These are phyloP conservation scores for Aspergillus bridgeri DNA, from an alignment of 495 filamentous ascomycete species.

Conservation along the genomic window DNA sequence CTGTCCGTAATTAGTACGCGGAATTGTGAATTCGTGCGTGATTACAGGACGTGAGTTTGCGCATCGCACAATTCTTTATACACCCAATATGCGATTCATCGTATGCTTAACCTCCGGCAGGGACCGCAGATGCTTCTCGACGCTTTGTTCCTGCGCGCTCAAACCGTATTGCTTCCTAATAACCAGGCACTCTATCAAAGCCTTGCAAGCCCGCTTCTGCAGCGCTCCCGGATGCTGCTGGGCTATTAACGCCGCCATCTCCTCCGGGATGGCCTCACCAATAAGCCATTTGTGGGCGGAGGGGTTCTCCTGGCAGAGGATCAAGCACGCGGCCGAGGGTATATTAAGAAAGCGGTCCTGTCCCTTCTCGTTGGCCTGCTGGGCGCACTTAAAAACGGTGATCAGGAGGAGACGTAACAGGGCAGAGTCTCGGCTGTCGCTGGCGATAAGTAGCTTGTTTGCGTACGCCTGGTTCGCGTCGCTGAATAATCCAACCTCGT, in stretches of 20 bases:
- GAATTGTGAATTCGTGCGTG: too few species aligned
- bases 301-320: constrained; percentile 23
- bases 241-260: constrained; percentile 19
- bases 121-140: constrained; percentile 18
- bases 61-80: constrained; percentile 7
- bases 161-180: constrained; percentile 29
- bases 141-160: constrained; percentile 15
- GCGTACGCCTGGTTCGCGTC: constrained; percentile 27
- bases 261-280: constrained; percentile 21
- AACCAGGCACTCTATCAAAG: constrained; percentile 23
- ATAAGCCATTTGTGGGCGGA: constrained; percentile 23
- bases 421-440: constrained; percentile 21
- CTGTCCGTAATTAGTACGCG: too few species aligned
- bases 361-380: constrained; percentile 12
- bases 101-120: constrained; percentile 8
- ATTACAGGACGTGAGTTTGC: too few species aligned
- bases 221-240: constrained; percentile 20
- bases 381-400: constrained; percentile 23
- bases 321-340: constrained; percentile 19
- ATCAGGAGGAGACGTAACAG: constrained; percentile 23
- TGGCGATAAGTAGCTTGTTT: constrained; percentile 22
- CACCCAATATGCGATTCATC: constrained; percentile 14
- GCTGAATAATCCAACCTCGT: constrained; percentile 26
- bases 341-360: constrained; percentile 21
- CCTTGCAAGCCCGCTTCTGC: constrained; percentile 23